Base-by-base conservation (phyloP, 2,329 filamentous ascomycete genomes). In the Neonectria ditissima region DNA sequence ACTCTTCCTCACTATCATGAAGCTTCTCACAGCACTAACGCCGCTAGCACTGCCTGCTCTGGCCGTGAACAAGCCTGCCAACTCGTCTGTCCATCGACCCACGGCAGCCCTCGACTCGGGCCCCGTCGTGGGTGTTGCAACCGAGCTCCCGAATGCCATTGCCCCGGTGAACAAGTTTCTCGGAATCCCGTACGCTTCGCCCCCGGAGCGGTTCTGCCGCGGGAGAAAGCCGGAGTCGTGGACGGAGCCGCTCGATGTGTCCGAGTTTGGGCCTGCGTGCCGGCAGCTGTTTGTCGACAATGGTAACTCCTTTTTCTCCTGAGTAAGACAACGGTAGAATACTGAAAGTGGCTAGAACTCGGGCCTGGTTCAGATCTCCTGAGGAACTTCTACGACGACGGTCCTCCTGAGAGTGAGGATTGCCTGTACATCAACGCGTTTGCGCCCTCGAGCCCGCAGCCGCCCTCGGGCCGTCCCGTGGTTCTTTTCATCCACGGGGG, bases 351-450 rank as follows among this genome's bases (percentile, higher is more conserved):
- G 13, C n/a, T 28, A 75, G 71, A 69, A 43, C 50, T 75, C 20
- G 65, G 67, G 0, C 65, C 72, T 0, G 54, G 62, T 2, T n/a
- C 65, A 2, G 67, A 75, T 1, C 45, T 75, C 0, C 32, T 73
- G 3, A 54, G 68, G 14, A 41, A 53, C 2, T 24, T 76, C 2
- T 75, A 74, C 24, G 68, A 66, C 14, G 59, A 34, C 1, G 62
- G 65, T 8, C 16, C 69, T 1, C 50, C 59, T 5, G 70, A 74
- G 52, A 76, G 74, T 16, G 71, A 76, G 48, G 74, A 76, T 30
- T 76, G 73, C 18, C 68, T 77, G 5, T 71, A 61, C 26, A 63
- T 75, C 2, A 75, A 77, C 28, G 67, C 72, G 5, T 76, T 76
- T 43, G 66, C 69, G 5, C 74, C 73, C 0, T 41, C 65, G 4